phyloP scores from a whole-genome alignment of 1,139 yeast species.

The Nakaseomyces uthaithaninus region DNA sequence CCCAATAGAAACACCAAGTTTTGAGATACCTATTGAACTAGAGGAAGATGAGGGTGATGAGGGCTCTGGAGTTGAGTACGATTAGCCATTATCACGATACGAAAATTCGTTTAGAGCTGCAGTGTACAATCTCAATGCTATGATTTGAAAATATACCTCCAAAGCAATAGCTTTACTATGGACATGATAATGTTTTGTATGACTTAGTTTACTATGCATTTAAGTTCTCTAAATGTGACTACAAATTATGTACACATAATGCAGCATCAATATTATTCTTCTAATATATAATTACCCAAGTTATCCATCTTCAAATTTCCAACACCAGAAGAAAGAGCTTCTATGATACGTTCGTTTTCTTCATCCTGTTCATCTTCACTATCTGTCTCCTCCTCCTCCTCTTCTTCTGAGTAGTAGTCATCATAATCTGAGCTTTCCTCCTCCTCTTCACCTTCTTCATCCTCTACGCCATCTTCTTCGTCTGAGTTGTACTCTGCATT shows the following conservation, averaged over 20 bases:
- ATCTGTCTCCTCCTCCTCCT: conserved; percentile 32
- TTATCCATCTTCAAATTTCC: conserved; percentile 66
- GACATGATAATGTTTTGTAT: background rate
- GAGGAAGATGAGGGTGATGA: conserved; percentile 31
- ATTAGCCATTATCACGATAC: no score
- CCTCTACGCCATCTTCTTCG: conserved; percentile 10
- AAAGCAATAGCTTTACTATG: no score
- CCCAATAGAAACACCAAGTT: conserved; percentile 2
- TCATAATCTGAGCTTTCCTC: conserved; percentile 22
- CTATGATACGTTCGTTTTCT: conserved; percentile 66
- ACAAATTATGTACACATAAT: conserved; percentile 3
- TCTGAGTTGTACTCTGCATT: conserved; percentile 33
- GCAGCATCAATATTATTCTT: conserved; percentile 26
- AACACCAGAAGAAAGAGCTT: conserved; percentile 56
- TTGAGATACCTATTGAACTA: conserved; percentile 22
- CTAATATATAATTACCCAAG: conserved; percentile 69
- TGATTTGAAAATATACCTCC: no score
- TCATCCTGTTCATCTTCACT: conserved; percentile 37
- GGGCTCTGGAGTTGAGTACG: conserved; percentile 37
- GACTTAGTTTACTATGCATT: no score
- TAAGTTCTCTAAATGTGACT: no score
- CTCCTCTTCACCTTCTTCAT: conserved; percentile 9
- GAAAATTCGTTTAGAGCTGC: no score
- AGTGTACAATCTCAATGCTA: no score
- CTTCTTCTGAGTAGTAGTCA: conserved; percentile 22